phyloP scores from a whole-genome alignment of 176 grass and related monocot genomes.

The Eleusine coracana region DNA sequence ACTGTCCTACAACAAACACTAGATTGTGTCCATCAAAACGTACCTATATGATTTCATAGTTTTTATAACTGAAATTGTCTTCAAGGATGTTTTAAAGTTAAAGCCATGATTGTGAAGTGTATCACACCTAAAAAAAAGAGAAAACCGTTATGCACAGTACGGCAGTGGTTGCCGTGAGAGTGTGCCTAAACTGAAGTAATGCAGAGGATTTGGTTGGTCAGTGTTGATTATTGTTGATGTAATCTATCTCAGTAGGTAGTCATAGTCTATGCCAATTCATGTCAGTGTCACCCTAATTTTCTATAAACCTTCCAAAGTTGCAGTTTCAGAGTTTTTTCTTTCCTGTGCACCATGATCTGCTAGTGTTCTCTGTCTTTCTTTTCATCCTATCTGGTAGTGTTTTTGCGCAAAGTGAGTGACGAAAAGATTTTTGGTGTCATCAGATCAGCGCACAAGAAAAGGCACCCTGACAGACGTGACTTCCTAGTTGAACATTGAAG shows the following conservation, averaged over 20 bases:
- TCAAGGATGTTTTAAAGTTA: too few species aligned
- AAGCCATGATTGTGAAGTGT: too few species aligned
- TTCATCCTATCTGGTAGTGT: neutral
- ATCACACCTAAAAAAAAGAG: too few species aligned
- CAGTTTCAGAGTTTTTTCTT: too few species aligned
- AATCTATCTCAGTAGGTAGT: slow-evolving; percentile 6
- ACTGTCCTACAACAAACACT: too few species aligned
- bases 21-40: too few species aligned
- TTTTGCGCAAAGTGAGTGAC: neutral
- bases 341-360: too few species aligned
- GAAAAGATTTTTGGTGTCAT: neutral
- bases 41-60: too few species aligned
- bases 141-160: slow-evolving; percentile 16
- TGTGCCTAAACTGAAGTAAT: neutral
- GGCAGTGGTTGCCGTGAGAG: neutral
- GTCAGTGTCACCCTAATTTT: too few species aligned
- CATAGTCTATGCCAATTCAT: neutral
- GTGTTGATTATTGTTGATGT: neutral
- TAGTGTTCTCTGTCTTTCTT: neutral
- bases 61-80: too few species aligned
- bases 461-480: neutral
- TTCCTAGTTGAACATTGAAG: neutral
- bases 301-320: too few species aligned
- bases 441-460: neutral
- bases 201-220: neutral